Evolutionary conservation across 306 rosid species (phyloP).

Genomic region (Neltuma alba): DNA sequence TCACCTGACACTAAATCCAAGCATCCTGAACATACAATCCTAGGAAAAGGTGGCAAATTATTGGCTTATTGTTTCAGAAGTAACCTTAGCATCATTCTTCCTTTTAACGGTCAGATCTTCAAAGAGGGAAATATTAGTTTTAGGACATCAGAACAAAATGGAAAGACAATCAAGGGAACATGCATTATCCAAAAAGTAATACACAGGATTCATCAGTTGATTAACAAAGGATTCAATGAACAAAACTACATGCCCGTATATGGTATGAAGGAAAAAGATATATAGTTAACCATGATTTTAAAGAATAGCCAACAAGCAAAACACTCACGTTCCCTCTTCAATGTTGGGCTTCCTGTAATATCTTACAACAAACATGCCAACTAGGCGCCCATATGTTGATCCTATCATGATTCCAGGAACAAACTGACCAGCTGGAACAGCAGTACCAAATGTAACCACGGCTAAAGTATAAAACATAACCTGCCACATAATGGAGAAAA

Average conservation of each 20-base stretch:
- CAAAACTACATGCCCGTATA: not conserved
- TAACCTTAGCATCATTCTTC: no score
- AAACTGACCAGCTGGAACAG: slow-evolving; percentile 97
- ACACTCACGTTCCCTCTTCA: slow-evolving; percentile 98
- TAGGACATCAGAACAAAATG: not conserved
- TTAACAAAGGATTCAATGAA: not conserved
- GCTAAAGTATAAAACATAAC: slow-evolving; percentile 94
- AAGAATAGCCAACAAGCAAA: slow-evolving; percentile 3
- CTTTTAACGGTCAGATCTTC: not conserved
- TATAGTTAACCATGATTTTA: slow-evolving; percentile 10
- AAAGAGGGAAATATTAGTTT: not conserved
- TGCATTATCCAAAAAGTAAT: not conserved
- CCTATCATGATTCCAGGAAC: slow-evolving; percentile 99
- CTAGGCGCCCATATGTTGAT: slow-evolving; percentile 96
- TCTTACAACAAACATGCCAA: slow-evolving; percentile 91
- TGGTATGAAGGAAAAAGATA: not conserved
- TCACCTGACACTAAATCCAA: slow-evolving; percentile 19
- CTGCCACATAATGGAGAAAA: slow-evolving; percentile 55
- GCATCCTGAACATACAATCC: not conserved
- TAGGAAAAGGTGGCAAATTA: no score
- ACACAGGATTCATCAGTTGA: not conserved
- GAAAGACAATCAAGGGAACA: not conserved
- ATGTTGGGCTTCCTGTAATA: slow-evolving; percentile 84
- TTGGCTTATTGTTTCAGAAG: no score
- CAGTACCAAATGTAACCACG: slow-evolving; percentile 93